These are phyloP conservation scores for Phytopythium sindhum DNA, from an alignment of 352 stramenopile genomes.

Conservation along the genomic window DNA sequence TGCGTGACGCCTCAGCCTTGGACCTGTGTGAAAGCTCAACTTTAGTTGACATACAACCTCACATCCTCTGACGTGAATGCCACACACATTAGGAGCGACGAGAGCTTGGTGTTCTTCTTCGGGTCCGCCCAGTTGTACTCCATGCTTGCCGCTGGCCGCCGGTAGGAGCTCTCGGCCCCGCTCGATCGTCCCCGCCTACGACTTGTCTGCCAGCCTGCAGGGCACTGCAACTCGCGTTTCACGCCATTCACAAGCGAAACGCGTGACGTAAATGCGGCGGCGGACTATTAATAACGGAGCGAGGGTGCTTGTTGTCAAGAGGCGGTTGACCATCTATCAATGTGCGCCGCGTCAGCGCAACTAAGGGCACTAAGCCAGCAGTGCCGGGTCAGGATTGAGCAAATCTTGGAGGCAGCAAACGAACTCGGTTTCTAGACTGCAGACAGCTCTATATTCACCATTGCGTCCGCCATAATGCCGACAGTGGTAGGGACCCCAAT, in stretches of 20 bases:
- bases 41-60: no score
- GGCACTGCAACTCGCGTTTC: neutral
- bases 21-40: constrained; percentile 39
- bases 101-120: constrained; percentile 74
- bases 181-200: neutral
- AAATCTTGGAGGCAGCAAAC: neutral
- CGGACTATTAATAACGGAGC: neutral
- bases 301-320: neutral
- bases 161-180: neutral
- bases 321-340: neutral
- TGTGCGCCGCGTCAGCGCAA: neutral
- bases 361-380: no score
- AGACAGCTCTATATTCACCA: neutral
- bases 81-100: constrained; percentile 72
- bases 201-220: neutral
- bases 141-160: constrained; percentile 22
- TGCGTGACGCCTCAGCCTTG: constrained; percentile 61
- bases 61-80: neutral
- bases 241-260: neutral
- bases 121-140: constrained; percentile 84
- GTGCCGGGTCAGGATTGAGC: neutral
- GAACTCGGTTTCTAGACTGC: neutral
- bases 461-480: neutral
- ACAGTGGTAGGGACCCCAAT: neutral
- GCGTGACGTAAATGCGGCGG: neutral